Conservation (phyloP, 78 protist species). For the Dictyostelium discoideum region DNA sequence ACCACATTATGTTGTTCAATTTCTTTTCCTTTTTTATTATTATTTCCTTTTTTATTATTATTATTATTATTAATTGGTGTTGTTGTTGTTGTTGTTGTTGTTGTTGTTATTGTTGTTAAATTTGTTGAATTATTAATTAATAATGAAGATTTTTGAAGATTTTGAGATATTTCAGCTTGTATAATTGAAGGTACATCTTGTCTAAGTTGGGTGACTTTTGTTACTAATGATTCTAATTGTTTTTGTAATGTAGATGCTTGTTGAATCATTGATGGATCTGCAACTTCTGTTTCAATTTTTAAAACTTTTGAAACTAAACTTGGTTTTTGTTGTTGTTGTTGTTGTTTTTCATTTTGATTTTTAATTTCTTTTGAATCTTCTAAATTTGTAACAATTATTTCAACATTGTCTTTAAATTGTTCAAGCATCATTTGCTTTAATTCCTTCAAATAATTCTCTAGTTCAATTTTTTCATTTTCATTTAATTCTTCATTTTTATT, state of each 20-base stretch:
- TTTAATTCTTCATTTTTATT: neutral
- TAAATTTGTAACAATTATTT: neutral
- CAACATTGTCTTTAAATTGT: neutral
- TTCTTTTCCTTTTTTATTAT: neutral
- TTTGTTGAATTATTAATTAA: neutral
- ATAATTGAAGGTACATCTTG: conserved; percentile 4
- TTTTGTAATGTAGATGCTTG: neutral
- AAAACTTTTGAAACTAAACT: neutral
- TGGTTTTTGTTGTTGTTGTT: neutral
- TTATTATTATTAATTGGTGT: neutral
- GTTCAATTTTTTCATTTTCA: neutral
- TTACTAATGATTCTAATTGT: neutral
- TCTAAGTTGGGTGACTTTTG: neutral
- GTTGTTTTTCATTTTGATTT: neutral
- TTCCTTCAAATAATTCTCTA: neutral
- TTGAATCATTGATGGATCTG: neutral
- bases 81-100: neutral
- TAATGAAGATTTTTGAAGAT: neutral
- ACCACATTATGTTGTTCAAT: neutral
- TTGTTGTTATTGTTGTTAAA: neutral
- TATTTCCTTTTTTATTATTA: neutral
- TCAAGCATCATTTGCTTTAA: neutral
- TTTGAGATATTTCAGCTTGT: neutral
- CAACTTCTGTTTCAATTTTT: neutral
- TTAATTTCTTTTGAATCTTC: neutral